Conservation (phyloP, 345 rosid genomes). For the Citrus trifoliata region DNA sequence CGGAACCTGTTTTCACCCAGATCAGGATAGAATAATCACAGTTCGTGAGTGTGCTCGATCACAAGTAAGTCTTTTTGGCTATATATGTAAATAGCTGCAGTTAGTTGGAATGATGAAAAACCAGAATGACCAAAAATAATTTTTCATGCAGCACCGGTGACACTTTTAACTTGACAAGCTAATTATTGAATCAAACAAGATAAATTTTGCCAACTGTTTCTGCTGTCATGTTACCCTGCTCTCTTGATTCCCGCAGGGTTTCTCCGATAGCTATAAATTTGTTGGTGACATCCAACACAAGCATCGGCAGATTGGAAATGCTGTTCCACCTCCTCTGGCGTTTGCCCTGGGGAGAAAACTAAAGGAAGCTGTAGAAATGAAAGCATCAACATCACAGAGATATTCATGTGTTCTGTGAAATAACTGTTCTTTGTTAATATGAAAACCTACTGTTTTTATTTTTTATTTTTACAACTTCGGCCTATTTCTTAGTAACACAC, state of each 20-base stretch:
- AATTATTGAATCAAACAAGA: background rate
- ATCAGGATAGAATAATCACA: conserved; percentile 75
- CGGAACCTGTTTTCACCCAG: conserved; percentile 96
- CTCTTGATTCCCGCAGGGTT: conserved; percentile 32
- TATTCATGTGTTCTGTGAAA: background rate
- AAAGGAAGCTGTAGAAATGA: conserved; percentile 38
- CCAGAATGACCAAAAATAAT: background rate
- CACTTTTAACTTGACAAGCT: background rate
- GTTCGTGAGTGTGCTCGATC: conserved; percentile 94
- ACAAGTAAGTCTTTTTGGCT: conserved; percentile 42
- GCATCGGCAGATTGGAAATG: conserved; percentile 62
- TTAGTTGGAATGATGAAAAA: background rate
- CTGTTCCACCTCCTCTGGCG: conserved; percentile 62
- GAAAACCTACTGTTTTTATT: too few species aligned
- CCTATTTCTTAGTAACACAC: too few species aligned
- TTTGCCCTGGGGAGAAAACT: conserved; percentile 49
- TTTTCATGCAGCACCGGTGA: background rate
- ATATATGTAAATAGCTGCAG: background rate
- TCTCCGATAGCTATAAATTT: conserved; percentile 43
- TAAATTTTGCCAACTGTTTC: background rate
- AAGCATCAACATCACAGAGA: background rate
- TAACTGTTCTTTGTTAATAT: too few species aligned
- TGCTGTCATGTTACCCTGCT: background rate
- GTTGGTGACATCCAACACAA: conserved; percentile 49
- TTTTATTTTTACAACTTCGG: too few species aligned